Conservation (phyloP, 2,329 filamentous ascomycete genomes). For the Shiraia bambusicola region DNA sequence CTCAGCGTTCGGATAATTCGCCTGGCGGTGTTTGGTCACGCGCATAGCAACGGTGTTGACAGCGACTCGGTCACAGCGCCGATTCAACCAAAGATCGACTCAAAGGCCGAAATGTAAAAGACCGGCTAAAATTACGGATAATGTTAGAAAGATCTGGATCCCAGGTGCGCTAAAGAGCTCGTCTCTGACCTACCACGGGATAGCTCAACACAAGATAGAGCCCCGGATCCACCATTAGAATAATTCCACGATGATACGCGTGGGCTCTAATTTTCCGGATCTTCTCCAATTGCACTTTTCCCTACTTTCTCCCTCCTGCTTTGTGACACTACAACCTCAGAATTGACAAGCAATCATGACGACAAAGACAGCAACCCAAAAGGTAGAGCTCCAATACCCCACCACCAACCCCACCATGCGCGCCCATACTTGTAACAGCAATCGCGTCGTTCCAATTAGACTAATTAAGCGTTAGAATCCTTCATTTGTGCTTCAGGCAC, state of each 20-base stretch:
- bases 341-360: conserved; percentile 26
- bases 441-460: conserved; percentile 8
- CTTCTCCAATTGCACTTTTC: conserved; percentile 7
- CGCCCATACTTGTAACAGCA: conserved; percentile 7
- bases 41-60: conserved; percentile 16
- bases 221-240: conserved; percentile 28
- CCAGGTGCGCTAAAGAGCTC: conserved; percentile 22
- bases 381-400: conserved; percentile 38
- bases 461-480: conserved; percentile 59
- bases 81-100: conserved; percentile 17
- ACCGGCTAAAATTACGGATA: conserved; percentile 41
- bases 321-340: neutral
- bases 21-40: conserved; percentile 11
- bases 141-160: conserved; percentile 26
- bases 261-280: conserved; percentile 12
- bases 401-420: conserved; percentile 31
- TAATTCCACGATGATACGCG: conserved; percentile 19
- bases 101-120: conserved; percentile 22
- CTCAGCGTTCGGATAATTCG: conserved; percentile 1
- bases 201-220: conserved; percentile 30
- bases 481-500: conserved; percentile 80
- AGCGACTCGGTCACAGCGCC: conserved; percentile 27
- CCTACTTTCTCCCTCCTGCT: neutral
- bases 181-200: conserved; percentile 24
- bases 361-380: conserved; percentile 32